These are phyloP conservation scores for Hyaloscypha finlandica DNA, from an alignment of 495 filamentous ascomycete species.

Conservation along the genomic window DNA sequence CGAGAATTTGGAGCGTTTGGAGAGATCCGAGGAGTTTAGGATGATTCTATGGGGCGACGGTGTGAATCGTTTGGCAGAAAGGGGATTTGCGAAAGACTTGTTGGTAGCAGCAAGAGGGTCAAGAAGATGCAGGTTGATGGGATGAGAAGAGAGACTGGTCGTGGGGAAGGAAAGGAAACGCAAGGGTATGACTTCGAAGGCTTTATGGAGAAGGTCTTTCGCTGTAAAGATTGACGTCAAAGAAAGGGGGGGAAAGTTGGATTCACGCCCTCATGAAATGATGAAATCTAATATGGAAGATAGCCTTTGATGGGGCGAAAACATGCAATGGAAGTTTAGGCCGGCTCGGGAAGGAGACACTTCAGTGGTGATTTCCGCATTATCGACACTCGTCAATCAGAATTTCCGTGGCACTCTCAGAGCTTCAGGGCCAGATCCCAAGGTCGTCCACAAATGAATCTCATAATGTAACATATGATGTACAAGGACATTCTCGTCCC, in stretches of 20 bases:
- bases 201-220: not conserved
- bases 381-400: not conserved
- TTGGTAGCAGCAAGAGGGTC: not conserved
- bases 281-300: not conserved
- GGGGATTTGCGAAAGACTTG: not conserved
- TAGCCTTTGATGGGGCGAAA: not conserved
- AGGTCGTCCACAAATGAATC: not conserved
- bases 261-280: not conserved
- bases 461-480: conserved; percentile 11
- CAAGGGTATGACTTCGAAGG: not conserved
- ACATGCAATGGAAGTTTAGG: not conserved
- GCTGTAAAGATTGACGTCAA: not conserved
- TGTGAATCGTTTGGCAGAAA: not conserved
- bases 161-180: not conserved
- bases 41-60: no score
- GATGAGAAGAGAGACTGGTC: not conserved
- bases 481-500: not conserved
- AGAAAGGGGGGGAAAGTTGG: not conserved
- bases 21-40: no score
- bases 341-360: not conserved
- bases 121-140: not conserved
- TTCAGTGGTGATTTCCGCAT: not conserved
- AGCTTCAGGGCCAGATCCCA: not conserved
- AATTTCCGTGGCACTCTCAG: not conserved
- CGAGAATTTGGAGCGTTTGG: no score